phyloP scores from a whole-genome alignment of 805 yeast species.

The Yarrowia bubula region DNA sequence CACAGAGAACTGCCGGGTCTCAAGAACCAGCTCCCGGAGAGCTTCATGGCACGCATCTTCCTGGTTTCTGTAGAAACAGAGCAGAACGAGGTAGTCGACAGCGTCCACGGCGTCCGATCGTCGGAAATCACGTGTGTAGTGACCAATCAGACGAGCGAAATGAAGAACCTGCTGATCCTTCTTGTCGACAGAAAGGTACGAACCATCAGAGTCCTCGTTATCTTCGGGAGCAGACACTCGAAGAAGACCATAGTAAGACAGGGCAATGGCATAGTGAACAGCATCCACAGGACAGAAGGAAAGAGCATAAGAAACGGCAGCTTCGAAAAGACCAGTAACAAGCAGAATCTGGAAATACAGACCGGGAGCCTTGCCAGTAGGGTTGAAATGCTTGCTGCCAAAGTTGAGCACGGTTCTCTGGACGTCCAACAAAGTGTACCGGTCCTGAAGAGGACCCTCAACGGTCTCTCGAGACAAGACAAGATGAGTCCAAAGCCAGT shows the following conservation, averaged over 20 bases:
- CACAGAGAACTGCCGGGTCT: slow-evolving; percentile 78
- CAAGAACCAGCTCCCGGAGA: slow-evolving; percentile 76
- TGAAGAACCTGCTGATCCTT: slow-evolving; percentile 43
- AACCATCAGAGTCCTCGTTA: slow-evolving; percentile 39
- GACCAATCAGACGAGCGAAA: slow-evolving; percentile 67
- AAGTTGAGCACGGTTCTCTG: slow-evolving; percentile 67
- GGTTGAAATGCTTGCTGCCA: slow-evolving; percentile 69
- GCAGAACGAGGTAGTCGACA: slow-evolving; percentile 77
- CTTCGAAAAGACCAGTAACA: slow-evolving; percentile 76
- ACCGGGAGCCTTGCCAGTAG: slow-evolving; percentile 59
- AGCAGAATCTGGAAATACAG: slow-evolving; percentile 72
- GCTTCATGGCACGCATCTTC: slow-evolving; percentile 66
- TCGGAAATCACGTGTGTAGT: slow-evolving; percentile 79
- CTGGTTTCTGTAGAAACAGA: slow-evolving; percentile 54
- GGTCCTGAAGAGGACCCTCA: slow-evolving; percentile 56
- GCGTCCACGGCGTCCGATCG: slow-evolving; percentile 86
- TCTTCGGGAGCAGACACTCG: slow-evolving; percentile 45
- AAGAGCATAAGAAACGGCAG: slow-evolving; percentile 66
- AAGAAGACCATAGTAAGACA: slow-evolving; percentile 69
- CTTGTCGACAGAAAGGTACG: slow-evolving; percentile 37
- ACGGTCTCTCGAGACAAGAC: slow-evolving; percentile 63
- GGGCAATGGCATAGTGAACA: slow-evolving; percentile 82
- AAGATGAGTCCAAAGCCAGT: slow-evolving; percentile 95
- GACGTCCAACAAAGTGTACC: slow-evolving; percentile 69
- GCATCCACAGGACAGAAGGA: slow-evolving; percentile 74